Percentiles rank a stretch among this genome's conserved stretches.
Evolutionary conservation across 2,329 filamentous ascomycete genomes (phyloP).

Genomic region (Orbilia oligospora): DNA sequence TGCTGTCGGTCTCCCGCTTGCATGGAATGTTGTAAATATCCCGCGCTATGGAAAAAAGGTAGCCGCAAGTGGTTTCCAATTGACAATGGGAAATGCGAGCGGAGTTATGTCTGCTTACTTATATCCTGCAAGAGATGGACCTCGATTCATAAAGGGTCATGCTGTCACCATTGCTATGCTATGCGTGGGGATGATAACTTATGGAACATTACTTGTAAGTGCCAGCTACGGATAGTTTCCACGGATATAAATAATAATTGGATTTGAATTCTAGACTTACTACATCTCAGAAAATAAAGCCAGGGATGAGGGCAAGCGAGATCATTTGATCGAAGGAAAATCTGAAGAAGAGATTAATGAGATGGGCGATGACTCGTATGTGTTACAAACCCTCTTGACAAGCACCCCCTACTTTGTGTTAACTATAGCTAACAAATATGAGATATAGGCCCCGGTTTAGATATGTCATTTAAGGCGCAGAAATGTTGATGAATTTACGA

Average conservation of each 20-base stretch:
- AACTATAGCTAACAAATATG: conserved; percentile 3
- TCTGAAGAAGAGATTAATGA: conserved; percentile 68
- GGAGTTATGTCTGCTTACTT: conserved; percentile 83
- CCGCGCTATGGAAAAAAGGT: conserved; percentile 83
- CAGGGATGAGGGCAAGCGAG: conserved; percentile 66
- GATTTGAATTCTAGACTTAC: conserved; percentile 39
- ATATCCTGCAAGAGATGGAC: conserved; percentile 68
- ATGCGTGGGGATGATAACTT: conserved; percentile 71
- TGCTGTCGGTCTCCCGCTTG: conserved; percentile 72
- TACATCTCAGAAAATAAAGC: conserved; percentile 65
- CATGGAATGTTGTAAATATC: conserved; percentile 76
- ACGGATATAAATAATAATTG: no score
- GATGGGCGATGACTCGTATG: conserved; percentile 67
- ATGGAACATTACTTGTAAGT: conserved; percentile 70
- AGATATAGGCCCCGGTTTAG: conserved; percentile 48
- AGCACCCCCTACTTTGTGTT: not conserved
- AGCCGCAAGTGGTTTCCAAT: conserved; percentile 78
- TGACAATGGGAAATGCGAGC: conserved; percentile 78
- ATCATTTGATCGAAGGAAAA: conserved; percentile 68
- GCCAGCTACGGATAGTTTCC: conserved; percentile 60
- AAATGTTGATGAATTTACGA: not conserved
- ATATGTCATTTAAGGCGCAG: conserved; percentile 32
- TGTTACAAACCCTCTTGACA: conserved; percentile 3
- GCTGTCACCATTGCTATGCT: conserved; percentile 75
- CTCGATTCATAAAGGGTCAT: conserved; percentile 75